Conservation (phyloP, 78 protist genomes). For the Speleostelium caveatum region DNA sequence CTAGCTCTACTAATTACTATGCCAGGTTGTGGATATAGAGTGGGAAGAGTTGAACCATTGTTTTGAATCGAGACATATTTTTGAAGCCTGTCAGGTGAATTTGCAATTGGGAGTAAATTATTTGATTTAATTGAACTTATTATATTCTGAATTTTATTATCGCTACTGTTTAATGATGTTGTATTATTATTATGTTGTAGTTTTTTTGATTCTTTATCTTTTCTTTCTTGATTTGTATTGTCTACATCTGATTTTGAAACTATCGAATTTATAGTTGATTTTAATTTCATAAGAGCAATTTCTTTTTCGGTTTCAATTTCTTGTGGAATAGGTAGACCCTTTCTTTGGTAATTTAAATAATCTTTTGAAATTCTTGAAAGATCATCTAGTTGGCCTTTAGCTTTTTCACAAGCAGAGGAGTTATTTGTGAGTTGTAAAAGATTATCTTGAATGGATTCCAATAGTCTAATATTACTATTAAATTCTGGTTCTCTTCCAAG, state of each 20-base stretch:
- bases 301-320: conserved; percentile 7
- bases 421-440: neutral
- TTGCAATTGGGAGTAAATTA: conserved; percentile 29
- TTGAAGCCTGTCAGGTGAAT: conserved; percentile 35
- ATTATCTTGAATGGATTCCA: conserved; percentile 11
- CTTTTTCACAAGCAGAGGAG: neutral
- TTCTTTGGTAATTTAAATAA: neutral
- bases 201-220: neutral
- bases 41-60: neutral
- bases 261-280: neutral
- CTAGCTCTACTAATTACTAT: neutral
- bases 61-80: conserved; percentile 53
- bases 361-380: neutral
- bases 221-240: neutral
- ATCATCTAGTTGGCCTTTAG: neutral
- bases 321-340: neutral
- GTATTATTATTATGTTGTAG: neutral
- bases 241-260: neutral
- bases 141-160: neutral
- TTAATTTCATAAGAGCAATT: neutral
- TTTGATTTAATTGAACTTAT: conserved; percentile 26
- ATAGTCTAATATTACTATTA: neutral
- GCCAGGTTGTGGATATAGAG: neutral
- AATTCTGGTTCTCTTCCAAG: neutral
- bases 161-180: neutral